Base-by-base conservation (phyloP, 208 protist genomes). In the Wallacemonas rigidus region DNA sequence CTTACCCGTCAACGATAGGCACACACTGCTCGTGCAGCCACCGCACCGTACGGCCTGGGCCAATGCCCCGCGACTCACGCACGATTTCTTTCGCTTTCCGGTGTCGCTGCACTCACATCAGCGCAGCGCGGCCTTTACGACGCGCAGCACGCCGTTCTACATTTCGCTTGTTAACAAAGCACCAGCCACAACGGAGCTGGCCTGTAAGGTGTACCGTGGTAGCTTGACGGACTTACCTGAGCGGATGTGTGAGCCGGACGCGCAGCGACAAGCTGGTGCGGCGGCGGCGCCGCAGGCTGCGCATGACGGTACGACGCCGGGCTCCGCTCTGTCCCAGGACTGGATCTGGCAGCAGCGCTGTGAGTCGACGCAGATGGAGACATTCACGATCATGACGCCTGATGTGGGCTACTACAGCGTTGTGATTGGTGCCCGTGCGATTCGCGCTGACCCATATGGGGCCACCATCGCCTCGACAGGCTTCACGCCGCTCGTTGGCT, bases 271-370 rank as follows among this genome's bases (percentile, higher is more conserved):
- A 12, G 45, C 45, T 12, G 8, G 8, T 12, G 6, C 45, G 45
- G 45, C 45, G 45, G 45, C 45, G 45, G 45, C 45, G 45, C 0
- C 45, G 45, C 6, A 12, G 40, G 72, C 55, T 6, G 64, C 51
- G n/a, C 74, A 35, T n/a, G 43, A 51, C 38, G 60, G 8, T n/a
- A 38, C 60, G 41, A 11, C 7, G 12, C 60, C 60, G 2, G 60
- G 60, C 60, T 11, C 40, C 4, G 60, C 60, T 17, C 76, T 96
- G 9, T 81, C 80, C 35, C 82, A 81, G 2, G 76, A 91, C 71
- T 95, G 89, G 86, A 78, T 93, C 50, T 97, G 89, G 86, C 88
- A 97, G 35, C 88, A 94, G 72, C 88, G 90, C 15, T 74, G 86
- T 12, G 89, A 97, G 69, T 72, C 61, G 2, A 81, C 69, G 43